Evolutionary conservation across 140 eudicot species (phyloP).

Genomic region (Stevia rebaudiana): DNA sequence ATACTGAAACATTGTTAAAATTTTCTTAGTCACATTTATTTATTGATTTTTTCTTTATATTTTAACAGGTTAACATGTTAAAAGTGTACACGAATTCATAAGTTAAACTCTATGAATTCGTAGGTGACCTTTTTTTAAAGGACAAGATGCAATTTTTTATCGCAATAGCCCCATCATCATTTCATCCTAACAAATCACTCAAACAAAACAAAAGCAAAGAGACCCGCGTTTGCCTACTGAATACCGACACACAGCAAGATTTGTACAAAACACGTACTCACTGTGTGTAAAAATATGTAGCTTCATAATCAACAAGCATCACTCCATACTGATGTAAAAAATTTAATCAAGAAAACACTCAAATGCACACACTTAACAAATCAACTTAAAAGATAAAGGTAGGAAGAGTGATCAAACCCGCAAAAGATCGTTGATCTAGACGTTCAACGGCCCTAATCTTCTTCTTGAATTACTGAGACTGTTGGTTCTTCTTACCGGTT

Average conservation of each 20-base stretch:
- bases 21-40: too few species aligned
- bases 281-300: constrained; percentile 1
- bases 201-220: too few species aligned
- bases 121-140: too few species aligned
- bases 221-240: not conserved
- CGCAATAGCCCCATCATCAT: too few species aligned
- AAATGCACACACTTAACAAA: constrained; percentile 9
- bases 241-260: constrained; percentile 3
- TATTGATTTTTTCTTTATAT: too few species aligned
- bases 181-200: too few species aligned
- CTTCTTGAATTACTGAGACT: constrained; percentile 48
- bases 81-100: too few species aligned
- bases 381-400: not conserved
- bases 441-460: constrained; percentile 52
- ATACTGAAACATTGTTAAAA: too few species aligned
- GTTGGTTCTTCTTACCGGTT: constrained; percentile 27
- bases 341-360: constrained; percentile 15
- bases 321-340: constrained; percentile 14
- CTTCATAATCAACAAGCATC: constrained; percentile 11
- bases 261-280: not conserved
- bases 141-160: too few species aligned
- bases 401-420: constrained; percentile 12
- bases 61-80: too few species aligned
- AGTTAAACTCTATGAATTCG: too few species aligned
- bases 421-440: constrained; percentile 24